Evolutionary conservation across 495 filamentous ascomycete genomes (phyloP).

Genomic region (Amphirosellinia nigrospora): DNA sequence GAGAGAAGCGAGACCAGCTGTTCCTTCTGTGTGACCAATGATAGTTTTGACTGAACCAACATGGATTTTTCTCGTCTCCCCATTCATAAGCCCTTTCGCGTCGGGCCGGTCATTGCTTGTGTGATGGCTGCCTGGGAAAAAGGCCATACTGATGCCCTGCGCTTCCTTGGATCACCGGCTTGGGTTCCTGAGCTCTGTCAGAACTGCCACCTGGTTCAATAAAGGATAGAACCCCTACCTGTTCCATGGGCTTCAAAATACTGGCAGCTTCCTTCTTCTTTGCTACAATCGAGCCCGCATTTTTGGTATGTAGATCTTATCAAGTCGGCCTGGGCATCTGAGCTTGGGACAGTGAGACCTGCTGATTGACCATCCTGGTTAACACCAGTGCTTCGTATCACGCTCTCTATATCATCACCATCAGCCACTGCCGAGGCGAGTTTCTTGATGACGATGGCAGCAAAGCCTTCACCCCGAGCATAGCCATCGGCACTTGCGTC

Average conservation of each 20-base stretch:
- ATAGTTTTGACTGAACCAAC: slow-evolving; percentile 65
- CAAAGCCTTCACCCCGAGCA: slow-evolving; percentile 63
- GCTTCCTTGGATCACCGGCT: slow-evolving; percentile 53
- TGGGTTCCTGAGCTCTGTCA: slow-evolving; percentile 39
- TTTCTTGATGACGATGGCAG: slow-evolving; percentile 59
- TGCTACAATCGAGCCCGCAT: slow-evolving; percentile 48
- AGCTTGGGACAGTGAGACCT: slow-evolving; percentile 53
- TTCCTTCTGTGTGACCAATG: slow-evolving; percentile 62
- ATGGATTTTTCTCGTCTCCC: too few species aligned
- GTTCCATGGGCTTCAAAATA: slow-evolving; percentile 57
- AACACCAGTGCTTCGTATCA: slow-evolving; percentile 60
- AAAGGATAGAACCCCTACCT: neutral
- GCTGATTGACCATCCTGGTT: slow-evolving; percentile 61
- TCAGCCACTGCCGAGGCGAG: slow-evolving; percentile 56
- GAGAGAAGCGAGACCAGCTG: slow-evolving; percentile 59
- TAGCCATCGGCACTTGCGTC: slow-evolving; percentile 66
- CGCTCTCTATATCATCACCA: slow-evolving; percentile 58
- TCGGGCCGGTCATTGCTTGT: neutral
- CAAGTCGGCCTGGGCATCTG: slow-evolving; percentile 54
- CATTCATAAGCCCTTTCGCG: too few species aligned
- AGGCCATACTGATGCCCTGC: neutral
- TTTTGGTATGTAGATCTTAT: slow-evolving; percentile 53
- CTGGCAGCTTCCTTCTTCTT: slow-evolving; percentile 32
- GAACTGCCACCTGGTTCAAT: too few species aligned
- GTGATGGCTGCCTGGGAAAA: neutral